Conservation (phyloP, 257 asterid genomes). For the Rubia yunnanensis region DNA sequence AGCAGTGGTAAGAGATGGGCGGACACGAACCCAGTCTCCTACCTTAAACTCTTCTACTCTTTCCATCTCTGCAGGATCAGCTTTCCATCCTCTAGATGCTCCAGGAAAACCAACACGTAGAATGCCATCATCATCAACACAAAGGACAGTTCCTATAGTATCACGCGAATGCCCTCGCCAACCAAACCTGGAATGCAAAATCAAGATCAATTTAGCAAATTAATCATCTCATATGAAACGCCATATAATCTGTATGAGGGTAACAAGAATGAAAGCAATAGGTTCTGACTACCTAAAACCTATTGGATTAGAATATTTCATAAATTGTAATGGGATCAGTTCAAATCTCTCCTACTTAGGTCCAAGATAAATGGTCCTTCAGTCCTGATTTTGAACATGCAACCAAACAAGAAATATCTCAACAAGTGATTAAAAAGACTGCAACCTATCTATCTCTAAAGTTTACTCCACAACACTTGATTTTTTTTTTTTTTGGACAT, state of each 20-base stretch:
- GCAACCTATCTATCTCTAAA: background rate
- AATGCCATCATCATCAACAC: slow-evolving; percentile 99
- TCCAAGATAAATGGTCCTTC: background rate
- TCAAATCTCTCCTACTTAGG: background rate
- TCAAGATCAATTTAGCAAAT: background rate
- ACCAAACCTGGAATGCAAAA: slow-evolving; percentile 62
- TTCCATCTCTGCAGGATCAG: slow-evolving; percentile 99
- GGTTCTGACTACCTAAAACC: background rate
- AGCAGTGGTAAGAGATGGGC: slow-evolving; percentile 88
- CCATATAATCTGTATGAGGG: background rate
- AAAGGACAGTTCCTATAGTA: slow-evolving; percentile 87
- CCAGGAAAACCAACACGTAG: slow-evolving; percentile 99
- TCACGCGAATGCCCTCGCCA: slow-evolving; percentile 96
- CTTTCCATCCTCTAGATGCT: slow-evolving; percentile 99
- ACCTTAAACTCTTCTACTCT: slow-evolving; percentile 96
- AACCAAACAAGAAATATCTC: background rate
- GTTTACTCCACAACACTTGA: background rate
- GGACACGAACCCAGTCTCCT: slow-evolving; percentile 99
- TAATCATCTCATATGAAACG: background rate
- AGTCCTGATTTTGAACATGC: background rate
- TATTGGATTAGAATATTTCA: background rate
- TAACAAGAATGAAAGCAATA: background rate
- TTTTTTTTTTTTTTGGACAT: too few species aligned
- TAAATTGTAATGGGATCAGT: background rate
- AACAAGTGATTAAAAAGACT: too few species aligned